phyloP scores from a whole-genome alignment of 768 basidiomycete genomes.

The Tephrocybe sp. region DNA sequence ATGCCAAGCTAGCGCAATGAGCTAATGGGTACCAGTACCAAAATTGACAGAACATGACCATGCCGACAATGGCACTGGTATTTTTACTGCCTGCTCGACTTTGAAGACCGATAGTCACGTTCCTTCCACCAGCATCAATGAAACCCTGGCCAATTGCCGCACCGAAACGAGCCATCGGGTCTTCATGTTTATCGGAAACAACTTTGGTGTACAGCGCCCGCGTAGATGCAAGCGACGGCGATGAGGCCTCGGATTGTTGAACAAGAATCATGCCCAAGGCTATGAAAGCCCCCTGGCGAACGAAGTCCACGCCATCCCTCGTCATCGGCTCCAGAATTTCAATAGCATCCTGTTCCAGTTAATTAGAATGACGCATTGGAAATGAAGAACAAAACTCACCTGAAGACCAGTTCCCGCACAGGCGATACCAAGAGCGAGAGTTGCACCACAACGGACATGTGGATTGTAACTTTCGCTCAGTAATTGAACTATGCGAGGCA shows the following conservation, averaged over 20 bases:
- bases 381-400: slow-evolving; percentile 37
- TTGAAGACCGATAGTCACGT: slow-evolving; percentile 91
- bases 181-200: slow-evolving; percentile 94
- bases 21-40: slow-evolving; percentile 99
- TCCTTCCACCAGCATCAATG: slow-evolving; percentile 96
- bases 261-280: slow-evolving; percentile 96
- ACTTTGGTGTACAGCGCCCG: slow-evolving; percentile 89
- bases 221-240: slow-evolving; percentile 74
- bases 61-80: slow-evolving; percentile 95
- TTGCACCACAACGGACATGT: slow-evolving; percentile 96
- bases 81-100: slow-evolving; percentile 92
- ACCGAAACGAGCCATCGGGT: slow-evolving; percentile 97
- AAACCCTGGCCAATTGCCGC: slow-evolving; percentile 95
- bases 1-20: slow-evolving; percentile 88
- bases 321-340: slow-evolving; percentile 98
- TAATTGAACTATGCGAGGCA: slow-evolving; percentile 94
- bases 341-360: slow-evolving; percentile 73
- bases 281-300: slow-evolving; percentile 95
- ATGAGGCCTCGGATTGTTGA: slow-evolving; percentile 90
- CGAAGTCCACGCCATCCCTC: slow-evolving; percentile 96
- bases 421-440: slow-evolving; percentile 92
- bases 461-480: slow-evolving; percentile 98
- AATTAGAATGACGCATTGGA: neutral
- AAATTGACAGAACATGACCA: slow-evolving; percentile 97
- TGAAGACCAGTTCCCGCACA: slow-evolving; percentile 97